Conservation (phyloP, 1,284 basidiomycete genomes). For the Apiotrichum gamsii region DNA sequence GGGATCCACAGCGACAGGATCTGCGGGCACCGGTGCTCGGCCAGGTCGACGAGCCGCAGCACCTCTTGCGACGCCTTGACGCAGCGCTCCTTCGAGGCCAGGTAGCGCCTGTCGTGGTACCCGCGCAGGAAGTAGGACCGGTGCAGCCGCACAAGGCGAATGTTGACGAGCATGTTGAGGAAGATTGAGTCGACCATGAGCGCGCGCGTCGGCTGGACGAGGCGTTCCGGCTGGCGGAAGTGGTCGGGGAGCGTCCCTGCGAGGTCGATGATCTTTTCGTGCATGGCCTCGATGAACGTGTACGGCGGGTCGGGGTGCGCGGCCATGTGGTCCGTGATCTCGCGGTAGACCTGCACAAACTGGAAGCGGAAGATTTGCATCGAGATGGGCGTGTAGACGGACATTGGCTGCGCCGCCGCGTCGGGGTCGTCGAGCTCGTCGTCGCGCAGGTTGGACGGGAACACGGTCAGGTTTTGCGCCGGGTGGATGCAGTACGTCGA, state of each 20-base stretch:
- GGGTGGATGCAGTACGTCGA: conserved; percentile 19
- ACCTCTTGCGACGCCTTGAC: conserved; percentile 6
- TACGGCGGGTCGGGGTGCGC: conserved; percentile 11
- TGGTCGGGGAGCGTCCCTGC: conserved; percentile 10
- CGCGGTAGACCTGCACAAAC: conserved; percentile 18
- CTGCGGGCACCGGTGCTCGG: conserved; percentile 4
- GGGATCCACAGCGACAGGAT: conserved; percentile 16
- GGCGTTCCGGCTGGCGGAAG: conserved; percentile 8
- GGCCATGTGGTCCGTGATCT: conserved; percentile 20
- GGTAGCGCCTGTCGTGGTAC: conserved; percentile 13
- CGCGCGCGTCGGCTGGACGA: neutral
- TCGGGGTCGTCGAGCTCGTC: conserved; percentile 13
- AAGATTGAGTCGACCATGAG: conserved; percentile 16
- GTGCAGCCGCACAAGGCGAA: conserved; percentile 14
- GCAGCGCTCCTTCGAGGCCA: conserved; percentile 11
- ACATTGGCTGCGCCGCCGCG: conserved; percentile 6
- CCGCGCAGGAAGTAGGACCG: conserved; percentile 16
- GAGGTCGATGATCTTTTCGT: conserved; percentile 15
- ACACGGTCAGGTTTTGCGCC: conserved; percentile 20
- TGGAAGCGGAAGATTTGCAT: conserved; percentile 20
- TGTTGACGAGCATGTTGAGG: conserved; percentile 14
- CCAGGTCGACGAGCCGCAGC: conserved; percentile 12
- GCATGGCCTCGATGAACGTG: conserved; percentile 16
- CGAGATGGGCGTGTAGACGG: conserved; percentile 10
- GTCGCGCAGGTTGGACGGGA: conserved; percentile 21